Conservation (phyloP, 768 basidiomycete species). For the Tulasnella sp. region DNA sequence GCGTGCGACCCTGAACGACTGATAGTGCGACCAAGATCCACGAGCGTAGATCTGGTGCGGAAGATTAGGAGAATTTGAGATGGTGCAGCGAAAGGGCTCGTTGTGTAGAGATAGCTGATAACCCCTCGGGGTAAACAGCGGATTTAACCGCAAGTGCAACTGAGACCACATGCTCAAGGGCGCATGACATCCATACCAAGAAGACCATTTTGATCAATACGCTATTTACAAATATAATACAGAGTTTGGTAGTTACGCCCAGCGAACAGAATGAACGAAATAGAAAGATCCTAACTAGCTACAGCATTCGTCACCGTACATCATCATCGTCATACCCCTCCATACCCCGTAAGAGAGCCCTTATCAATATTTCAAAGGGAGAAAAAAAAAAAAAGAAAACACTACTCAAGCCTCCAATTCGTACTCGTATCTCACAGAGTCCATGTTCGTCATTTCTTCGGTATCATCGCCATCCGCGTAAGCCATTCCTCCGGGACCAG, state of each 20-base stretch:
- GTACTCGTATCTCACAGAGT: constrained; percentile 4
- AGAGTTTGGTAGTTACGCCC: not conserved
- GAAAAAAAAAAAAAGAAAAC: not conserved
- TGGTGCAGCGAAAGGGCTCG: not conserved
- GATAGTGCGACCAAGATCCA: not conserved
- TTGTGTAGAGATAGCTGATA: not conserved
- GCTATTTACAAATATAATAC: constrained; percentile 12
- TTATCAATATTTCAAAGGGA: constrained; percentile 11
- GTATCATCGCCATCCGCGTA: constrained; percentile 6
- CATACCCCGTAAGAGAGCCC: not conserved
- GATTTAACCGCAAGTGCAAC: constrained; percentile 10
- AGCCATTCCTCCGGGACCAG: constrained; percentile 6
- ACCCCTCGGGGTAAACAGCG: not conserved
- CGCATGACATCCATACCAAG: not conserved
- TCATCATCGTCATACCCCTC: not conserved
- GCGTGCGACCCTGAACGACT: not conserved
- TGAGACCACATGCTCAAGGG: not conserved
- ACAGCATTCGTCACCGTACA: not conserved
- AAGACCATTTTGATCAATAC: not conserved
- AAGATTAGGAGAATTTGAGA: not conserved
- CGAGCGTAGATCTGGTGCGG: not conserved
- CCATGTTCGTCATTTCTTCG: constrained; percentile 19
- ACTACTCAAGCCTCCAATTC: not conserved
- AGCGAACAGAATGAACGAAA: constrained; percentile 1
- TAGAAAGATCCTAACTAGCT: not conserved